Evolutionary conservation across 805 yeast genomes (phyloP).

Genomic region (Yamadazyma ubonensis): DNA sequence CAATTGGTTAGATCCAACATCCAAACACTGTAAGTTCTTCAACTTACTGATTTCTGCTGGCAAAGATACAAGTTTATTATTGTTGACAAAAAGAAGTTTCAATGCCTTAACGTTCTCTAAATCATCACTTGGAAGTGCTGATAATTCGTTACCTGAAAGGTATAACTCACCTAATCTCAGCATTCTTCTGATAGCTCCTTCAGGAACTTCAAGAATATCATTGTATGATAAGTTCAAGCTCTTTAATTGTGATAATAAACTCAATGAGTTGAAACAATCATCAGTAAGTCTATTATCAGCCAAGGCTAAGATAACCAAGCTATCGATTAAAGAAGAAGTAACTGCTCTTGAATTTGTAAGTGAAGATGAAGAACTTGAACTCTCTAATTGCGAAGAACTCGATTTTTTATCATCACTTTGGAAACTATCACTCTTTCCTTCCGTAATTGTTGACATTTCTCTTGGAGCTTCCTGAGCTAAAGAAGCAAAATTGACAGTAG

Average conservation of each 20-base stretch:
- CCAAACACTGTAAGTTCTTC: constrained; percentile 63
- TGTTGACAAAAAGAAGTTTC: constrained; percentile 67
- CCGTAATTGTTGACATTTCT: constrained; percentile 6
- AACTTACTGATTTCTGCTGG: constrained; percentile 86
- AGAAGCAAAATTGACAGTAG: constrained; percentile 29
- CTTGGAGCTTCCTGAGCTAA: constrained; percentile 4
- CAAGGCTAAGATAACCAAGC: constrained; percentile 56
- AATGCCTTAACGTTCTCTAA: constrained; percentile 61
- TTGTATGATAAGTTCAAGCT: constrained; percentile 79
- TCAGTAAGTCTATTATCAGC: constrained; percentile 86
- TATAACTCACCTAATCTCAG: constrained; percentile 60
- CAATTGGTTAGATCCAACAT: constrained; percentile 86
- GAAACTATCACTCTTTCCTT: background rate
- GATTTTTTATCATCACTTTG: background rate
- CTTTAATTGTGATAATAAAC: constrained; percentile 56
- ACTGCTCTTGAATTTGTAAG: constrained; percentile 36
- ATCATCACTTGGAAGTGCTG: constrained; percentile 83
- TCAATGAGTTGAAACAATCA: constrained; percentile 67
- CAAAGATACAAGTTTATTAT: constrained; percentile 78
- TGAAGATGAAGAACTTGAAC: constrained; percentile 16
- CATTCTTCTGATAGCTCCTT: constrained; percentile 62
- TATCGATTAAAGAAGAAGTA: constrained; percentile 41
- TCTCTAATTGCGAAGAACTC: background rate
- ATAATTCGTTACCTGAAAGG: constrained; percentile 78
- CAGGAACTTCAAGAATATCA: constrained; percentile 76